These are phyloP conservation scores for Solanum sejunctum DNA, from an alignment of 257 asterid genomes.

Conservation along the genomic window DNA sequence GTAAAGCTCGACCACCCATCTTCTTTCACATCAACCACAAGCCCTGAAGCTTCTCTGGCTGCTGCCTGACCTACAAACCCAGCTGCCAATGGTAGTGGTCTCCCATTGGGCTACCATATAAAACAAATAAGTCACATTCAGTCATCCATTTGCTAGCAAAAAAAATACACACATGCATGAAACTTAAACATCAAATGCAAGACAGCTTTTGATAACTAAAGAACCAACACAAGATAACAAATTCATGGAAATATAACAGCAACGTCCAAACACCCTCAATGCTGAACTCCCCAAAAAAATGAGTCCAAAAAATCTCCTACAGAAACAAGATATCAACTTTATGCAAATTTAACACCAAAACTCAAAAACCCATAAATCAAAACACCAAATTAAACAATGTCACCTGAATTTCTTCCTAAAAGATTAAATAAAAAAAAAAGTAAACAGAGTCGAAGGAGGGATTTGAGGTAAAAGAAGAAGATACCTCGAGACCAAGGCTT, in stretches of 20 bases:
- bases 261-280: neutral
- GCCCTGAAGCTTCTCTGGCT: neutral
- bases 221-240: neutral
- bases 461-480: neutral
- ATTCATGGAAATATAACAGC: neutral
- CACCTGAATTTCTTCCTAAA: neutral
- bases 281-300: neutral
- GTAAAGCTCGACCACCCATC: neutral
- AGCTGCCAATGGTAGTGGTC: neutral
- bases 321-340: neutral
- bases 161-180: neutral
- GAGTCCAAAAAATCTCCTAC: neutral
- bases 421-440: neutral
- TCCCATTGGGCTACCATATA: constrained; percentile 26
- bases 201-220: neutral
- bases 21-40: neutral
- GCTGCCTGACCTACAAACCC: neutral
- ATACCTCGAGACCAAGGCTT: constrained; percentile 49
- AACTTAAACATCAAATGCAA: neutral
- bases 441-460: neutral
- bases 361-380: neutral
- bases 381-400: neutral
- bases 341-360: neutral
- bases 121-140: neutral
- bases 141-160: neutral